Evolutionary conservation across 805 yeast genomes (phyloP).

Genomic region (Crinitomyces ghanaensis): DNA sequence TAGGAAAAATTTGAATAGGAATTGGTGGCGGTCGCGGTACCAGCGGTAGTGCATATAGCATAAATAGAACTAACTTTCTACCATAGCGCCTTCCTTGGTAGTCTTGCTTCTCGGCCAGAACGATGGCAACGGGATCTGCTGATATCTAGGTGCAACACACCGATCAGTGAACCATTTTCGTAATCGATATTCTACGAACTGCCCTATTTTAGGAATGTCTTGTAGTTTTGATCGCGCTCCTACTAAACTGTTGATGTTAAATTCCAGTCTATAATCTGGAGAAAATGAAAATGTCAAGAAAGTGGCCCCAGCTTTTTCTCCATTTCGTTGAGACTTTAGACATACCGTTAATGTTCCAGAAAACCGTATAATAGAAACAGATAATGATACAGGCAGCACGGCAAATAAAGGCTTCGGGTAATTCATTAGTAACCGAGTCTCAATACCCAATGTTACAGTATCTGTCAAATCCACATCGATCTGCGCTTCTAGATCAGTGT

Average conservation of each 20-base stretch:
- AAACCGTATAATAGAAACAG: slow-evolving; percentile 82
- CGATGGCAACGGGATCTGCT: slow-evolving; percentile 72
- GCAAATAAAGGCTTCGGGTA: slow-evolving; percentile 80
- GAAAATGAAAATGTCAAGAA: slow-evolving; percentile 82
- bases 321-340: slow-evolving; percentile 24
- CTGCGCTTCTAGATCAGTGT: slow-evolving; percentile 69
- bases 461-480: slow-evolving; percentile 87
- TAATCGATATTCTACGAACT: slow-evolving; percentile 69
- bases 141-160: slow-evolving; percentile 89
- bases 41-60: too few relatives aligned
- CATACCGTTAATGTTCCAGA: slow-evolving; percentile 78
- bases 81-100: slow-evolving; percentile 9
- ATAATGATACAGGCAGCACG: slow-evolving; percentile 69
- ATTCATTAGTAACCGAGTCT: slow-evolving; percentile 66
- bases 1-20: too few relatives aligned
- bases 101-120: slow-evolving; percentile 53
- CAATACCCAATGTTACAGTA: slow-evolving; percentile 74
- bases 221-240: slow-evolving; percentile 90
- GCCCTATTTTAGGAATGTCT: slow-evolving; percentile 84
- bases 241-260: slow-evolving; percentile 74
- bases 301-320: slow-evolving; percentile 27
- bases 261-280: slow-evolving; percentile 84
- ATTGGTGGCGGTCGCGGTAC: slow-evolving; percentile 2
- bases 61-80: too few relatives aligned
- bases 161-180: slow-evolving; percentile 86